Conservation (phyloP, 148 eudicot species). For the Chenopodium album region DNA sequence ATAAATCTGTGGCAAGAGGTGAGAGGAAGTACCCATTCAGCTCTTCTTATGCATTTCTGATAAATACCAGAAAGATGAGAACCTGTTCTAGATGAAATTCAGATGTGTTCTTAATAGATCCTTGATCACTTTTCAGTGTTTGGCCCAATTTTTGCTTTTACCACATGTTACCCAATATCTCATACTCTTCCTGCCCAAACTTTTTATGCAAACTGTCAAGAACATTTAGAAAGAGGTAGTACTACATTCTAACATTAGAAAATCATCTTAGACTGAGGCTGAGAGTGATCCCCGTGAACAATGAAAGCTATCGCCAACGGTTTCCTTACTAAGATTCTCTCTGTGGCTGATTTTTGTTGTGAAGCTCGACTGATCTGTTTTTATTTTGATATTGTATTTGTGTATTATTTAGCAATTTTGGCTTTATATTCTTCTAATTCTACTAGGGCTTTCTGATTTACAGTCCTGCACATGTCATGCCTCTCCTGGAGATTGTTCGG, state of each 20-base stretch:
- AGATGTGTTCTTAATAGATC: not conserved
- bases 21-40: slow-evolving; percentile 1
- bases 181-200: too few species aligned
- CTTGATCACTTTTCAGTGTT: too few species aligned
- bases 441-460: slow-evolving; percentile 22
- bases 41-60: not conserved
- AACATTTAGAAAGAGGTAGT: too few species aligned
- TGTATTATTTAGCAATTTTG: not conserved
- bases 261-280: not conserved
- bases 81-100: not conserved
- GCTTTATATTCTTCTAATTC: not conserved
- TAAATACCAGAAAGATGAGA: not conserved
- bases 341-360: not conserved
- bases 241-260: not conserved
- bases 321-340: not conserved
- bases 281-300: not conserved
- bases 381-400: not conserved
- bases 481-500: slow-evolving; percentile 89
- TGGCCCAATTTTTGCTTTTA: too few species aligned
- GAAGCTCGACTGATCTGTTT: not conserved
- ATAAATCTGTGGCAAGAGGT: not conserved
- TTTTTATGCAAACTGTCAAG: too few species aligned
- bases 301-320: too few species aligned
- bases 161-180: too few species aligned
- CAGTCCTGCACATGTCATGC: slow-evolving; percentile 99